phyloP scores from a whole-genome alignment of 1,284 basidiomycete genomes.

The Dichomitus squalens region DNA sequence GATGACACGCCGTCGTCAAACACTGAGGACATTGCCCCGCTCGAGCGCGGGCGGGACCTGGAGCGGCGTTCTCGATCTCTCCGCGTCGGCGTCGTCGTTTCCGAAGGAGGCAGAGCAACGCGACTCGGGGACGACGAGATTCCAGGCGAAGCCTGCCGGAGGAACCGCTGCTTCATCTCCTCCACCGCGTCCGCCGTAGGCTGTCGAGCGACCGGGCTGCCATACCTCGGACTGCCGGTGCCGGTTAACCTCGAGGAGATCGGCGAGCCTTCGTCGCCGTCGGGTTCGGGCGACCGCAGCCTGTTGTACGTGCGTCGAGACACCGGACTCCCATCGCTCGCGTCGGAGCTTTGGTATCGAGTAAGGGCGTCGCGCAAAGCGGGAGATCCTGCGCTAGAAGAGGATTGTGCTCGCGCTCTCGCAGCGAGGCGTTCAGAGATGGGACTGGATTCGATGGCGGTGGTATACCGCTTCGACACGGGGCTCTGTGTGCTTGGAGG shows the following conservation, averaged over 20 bases:
- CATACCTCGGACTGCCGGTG: constrained; percentile 24
- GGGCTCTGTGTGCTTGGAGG: constrained; percentile 18
- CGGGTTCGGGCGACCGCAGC: constrained; percentile 30
- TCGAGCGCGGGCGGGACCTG: constrained; percentile 26
- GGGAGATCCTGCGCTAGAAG: constrained; percentile 18
- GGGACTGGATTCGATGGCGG: constrained; percentile 23
- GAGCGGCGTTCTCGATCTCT: constrained; percentile 24
- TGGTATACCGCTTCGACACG: constrained; percentile 20
- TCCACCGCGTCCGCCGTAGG: constrained; percentile 56
- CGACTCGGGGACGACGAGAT: constrained; percentile 20
- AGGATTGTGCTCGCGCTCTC: constrained; percentile 24
- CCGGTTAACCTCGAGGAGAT: constrained; percentile 15
- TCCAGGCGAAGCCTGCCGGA: constrained; percentile 38
- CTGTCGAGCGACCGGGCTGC: constrained; percentile 29
- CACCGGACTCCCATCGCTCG: constrained; percentile 26
- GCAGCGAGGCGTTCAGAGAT: constrained; percentile 23
- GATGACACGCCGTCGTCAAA: neutral
- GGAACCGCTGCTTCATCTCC: constrained; percentile 65
- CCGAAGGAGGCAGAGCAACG: constrained; percentile 16
- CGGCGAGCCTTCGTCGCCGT: constrained; percentile 21
- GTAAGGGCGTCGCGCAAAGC: constrained; percentile 14
- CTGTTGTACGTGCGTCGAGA: constrained; percentile 35
- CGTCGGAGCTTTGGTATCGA: constrained; percentile 20
- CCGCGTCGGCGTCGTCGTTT: constrained; percentile 28
- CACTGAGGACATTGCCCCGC: constrained; percentile 10